These are phyloP conservation scores for Inga oerstediana DNA, from an alignment of 306 rosid genomes.

Conservation along the genomic window DNA sequence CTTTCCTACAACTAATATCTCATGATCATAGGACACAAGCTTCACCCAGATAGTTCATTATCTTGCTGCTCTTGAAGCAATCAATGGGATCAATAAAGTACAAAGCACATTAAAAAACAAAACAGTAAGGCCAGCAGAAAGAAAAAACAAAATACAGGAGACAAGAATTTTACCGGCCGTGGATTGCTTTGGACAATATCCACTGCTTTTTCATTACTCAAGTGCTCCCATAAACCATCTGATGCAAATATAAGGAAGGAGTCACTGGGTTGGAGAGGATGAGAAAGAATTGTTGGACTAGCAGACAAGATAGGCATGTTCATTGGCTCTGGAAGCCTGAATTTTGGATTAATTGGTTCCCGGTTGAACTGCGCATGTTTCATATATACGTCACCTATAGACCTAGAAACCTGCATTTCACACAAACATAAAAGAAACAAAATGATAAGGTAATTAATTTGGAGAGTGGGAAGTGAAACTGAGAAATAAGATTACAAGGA, in stretches of 20 bases:
- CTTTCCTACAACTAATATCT: not conserved
- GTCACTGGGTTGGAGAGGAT: constrained; percentile 81
- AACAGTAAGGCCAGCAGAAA: constrained; percentile 22
- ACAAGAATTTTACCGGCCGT: constrained; percentile 54
- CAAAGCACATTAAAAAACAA: constrained; percentile 16
- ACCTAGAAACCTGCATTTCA: constrained; percentile 85
- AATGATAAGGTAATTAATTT: constrained; percentile 2
- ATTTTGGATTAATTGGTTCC: constrained; percentile 69
- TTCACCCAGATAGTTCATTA: not conserved
- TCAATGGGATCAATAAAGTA: not conserved
- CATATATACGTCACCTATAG: constrained; percentile 90
- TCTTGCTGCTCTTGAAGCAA: constrained; percentile 17
- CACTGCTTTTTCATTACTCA: constrained; percentile 86
- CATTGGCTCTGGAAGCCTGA: constrained; percentile 90
- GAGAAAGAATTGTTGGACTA: constrained; percentile 76
- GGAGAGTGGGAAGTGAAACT: not conserved
- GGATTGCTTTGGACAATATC: constrained; percentile 87
- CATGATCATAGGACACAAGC: not conserved
- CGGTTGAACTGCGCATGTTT: constrained; percentile 75
- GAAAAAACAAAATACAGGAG: constrained; percentile 16
- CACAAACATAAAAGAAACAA: constrained; percentile 28
- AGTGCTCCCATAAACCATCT: constrained; percentile 97
- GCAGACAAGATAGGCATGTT: constrained; percentile 80
- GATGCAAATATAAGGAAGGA: constrained; percentile 97
- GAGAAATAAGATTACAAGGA: constrained; percentile 24